Evolutionary conservation across 352 stramenopile genomes (phyloP), one percentile per base, ranked within the genome.

Genomic region (Hyaloperonospora brassicae): DNA sequence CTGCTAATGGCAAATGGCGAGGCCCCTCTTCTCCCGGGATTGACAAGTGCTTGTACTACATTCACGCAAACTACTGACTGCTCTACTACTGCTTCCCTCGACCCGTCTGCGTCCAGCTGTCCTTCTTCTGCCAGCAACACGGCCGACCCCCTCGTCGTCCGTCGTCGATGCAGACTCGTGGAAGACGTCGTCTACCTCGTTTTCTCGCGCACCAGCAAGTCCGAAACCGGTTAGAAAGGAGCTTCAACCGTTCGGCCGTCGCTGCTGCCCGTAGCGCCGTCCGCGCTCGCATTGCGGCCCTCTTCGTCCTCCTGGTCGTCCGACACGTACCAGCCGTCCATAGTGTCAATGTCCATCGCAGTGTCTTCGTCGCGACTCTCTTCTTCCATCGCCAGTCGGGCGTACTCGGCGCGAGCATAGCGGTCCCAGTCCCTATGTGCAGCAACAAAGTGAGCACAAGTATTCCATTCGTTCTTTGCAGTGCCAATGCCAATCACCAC

Each of bases 361-460:
- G 72, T 89, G 60, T 93, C 83, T 27, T 93, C 82, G 47, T 93
- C 94, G 17, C 89, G 79, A 27, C 81, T 89, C 72, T 99, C 96
- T 59, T 98, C 95, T 56, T 98, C 96, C 86, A 97, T 97, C 1
- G 96, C 95, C 40, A 99, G 68, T 35, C 95, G 79, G 55, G 95
- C 95, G 66, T 99, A 99, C 76, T 99, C 96, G 25, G 94, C 84
- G 23, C 87, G 95, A 13, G 95, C 96, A 68, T 97, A 99, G 23
- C 96, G 80, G 75, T 99, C 96, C 97, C 97, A 99, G 67, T 99
- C 95, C 23, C 83, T 91, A 44, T 22, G 44, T 48, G 55, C 2
- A 40, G 12, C 23, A 38, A 35, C 7, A 51, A 22, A 17, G 31
- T 62, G 50, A 55, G 49, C 34, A 68, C 8, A 31, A 38, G n/a